A percentile compares a stretch with the other conserved stretches of the same genome.
Evolutionary conservation across 345 rosid species (phyloP).

Genomic region (Syzygium oleosum): DNA sequence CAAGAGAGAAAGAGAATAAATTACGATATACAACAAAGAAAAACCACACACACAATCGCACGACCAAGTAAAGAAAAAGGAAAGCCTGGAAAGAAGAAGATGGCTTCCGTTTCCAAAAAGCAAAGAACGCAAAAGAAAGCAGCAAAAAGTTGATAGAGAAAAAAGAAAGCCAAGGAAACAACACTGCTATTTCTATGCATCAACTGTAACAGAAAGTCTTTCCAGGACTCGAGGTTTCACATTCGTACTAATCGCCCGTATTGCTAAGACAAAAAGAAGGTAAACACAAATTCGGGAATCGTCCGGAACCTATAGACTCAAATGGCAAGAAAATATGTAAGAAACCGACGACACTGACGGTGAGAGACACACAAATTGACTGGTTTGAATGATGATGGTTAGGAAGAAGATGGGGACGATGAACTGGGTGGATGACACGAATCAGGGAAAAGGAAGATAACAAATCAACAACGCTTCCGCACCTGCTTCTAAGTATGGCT

Average conservation of each 20-base stretch:
- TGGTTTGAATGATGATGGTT: background rate
- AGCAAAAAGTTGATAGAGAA: background rate
- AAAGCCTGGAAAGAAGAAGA: background rate
- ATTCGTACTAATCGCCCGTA: background rate
- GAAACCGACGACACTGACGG: background rate
- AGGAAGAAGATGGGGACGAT: background rate
- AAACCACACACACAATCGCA: background rate
- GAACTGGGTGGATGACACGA: background rate
- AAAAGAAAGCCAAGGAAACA: background rate
- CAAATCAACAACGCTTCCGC: constrained; percentile 16
- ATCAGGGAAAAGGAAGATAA: background rate
- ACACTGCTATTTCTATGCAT: constrained; percentile 1
- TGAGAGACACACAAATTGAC: background rate
- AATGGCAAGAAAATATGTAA: background rate
- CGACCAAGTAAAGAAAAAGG: background rate
- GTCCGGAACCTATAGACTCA: background rate
- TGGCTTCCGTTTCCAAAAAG: background rate
- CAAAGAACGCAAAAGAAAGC: background rate
- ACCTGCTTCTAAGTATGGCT: constrained; percentile 2
- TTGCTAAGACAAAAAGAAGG: background rate
- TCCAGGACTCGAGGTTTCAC: background rate
- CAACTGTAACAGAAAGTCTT: background rate
- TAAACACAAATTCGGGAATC: background rate
- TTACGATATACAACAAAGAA: background rate
- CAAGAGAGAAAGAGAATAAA: background rate